These are phyloP conservation scores for Cylindrotheca fusiformis DNA, from an alignment of 108 stramenopile species.

Conservation along the genomic window DNA sequence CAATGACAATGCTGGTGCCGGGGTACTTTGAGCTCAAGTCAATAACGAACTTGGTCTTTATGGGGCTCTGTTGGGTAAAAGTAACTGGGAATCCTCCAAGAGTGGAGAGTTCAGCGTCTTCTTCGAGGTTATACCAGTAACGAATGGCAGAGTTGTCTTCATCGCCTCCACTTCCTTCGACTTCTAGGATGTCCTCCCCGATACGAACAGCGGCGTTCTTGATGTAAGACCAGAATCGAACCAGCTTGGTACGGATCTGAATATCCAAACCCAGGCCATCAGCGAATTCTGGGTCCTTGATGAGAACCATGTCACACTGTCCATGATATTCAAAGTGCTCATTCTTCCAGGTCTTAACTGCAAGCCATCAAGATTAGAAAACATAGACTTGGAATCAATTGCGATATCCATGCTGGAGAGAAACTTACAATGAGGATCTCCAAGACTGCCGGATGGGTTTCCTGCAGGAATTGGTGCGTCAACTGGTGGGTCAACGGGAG, in stretches of 20 bases:
- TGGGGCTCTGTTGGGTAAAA: neutral
- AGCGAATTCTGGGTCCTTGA: neutral
- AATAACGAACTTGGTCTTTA: neutral
- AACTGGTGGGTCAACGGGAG: neutral
- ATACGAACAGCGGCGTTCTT: neutral
- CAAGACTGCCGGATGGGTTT: neutral
- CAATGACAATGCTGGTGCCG: neutral
- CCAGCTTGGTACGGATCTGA: neutral
- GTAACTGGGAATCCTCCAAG: neutral
- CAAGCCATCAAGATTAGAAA: neutral
- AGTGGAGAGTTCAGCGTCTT: neutral
- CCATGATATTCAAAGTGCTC: slow-evolving; percentile 7
- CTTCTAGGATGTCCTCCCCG: neutral
- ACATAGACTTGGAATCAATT: neutral
- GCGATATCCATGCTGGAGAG: neutral
- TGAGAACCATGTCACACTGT: slow-evolving; percentile 12
- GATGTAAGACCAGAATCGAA: neutral
- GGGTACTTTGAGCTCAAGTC: neutral
- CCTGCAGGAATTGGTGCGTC: neutral
- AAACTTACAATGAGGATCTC: slow-evolving; percentile 1
- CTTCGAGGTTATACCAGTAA: neutral
- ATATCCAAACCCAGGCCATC: neutral
- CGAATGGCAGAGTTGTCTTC: neutral
- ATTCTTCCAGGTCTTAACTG: neutral
- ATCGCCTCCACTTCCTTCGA: neutral